These are phyloP conservation scores for Trichophyton schoenleinii DNA, from an alignment of 2,329 filamentous ascomycete genomes.

Conservation along the genomic window DNA sequence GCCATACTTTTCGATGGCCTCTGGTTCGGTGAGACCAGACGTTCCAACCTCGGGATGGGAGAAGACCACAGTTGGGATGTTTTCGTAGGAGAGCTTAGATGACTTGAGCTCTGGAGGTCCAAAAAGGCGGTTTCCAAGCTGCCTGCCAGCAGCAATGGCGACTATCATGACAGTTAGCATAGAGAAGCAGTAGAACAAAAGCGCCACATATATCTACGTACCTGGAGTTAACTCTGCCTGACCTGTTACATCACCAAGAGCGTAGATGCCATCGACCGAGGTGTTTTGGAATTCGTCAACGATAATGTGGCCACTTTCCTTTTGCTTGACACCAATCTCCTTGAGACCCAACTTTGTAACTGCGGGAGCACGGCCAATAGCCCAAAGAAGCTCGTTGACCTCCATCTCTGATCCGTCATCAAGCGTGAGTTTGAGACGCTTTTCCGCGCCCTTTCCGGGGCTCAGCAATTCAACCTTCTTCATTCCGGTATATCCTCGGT, in stretches of 20 bases:
- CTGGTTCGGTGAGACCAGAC: constrained; percentile 38
- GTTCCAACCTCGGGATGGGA: constrained; percentile 40
- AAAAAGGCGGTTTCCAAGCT: constrained; percentile 39
- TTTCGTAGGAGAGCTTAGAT: constrained; percentile 37
- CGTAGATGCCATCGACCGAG: constrained; percentile 36
- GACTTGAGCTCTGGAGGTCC: constrained; percentile 34
- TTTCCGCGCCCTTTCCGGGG: constrained; percentile 36
- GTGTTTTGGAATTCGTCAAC: constrained; percentile 43
- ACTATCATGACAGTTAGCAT: constrained; percentile 21
- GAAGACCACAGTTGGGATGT: constrained; percentile 43
- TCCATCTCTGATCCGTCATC: constrained; percentile 33
- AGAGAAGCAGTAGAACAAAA: background rate
- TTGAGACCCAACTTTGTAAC: constrained; percentile 32
- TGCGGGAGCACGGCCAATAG: constrained; percentile 37
- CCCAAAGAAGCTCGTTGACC: constrained; percentile 41
- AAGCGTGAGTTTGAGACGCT: constrained; percentile 33
- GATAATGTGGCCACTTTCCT: constrained; percentile 28
- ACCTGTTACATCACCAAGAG: constrained; percentile 40
- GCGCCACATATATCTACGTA: constrained; percentile 15
- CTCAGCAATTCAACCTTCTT: constrained; percentile 36
- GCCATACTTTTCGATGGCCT: constrained; percentile 36
- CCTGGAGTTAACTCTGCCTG: constrained; percentile 40
- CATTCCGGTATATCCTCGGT: constrained; percentile 36
- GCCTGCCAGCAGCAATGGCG: constrained; percentile 40
- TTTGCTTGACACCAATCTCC: constrained; percentile 32